These are phyloP conservation scores for Talaromyces sp. DNA, from an alignment of 2,329 filamentous ascomycete species.

Conservation along the genomic window DNA sequence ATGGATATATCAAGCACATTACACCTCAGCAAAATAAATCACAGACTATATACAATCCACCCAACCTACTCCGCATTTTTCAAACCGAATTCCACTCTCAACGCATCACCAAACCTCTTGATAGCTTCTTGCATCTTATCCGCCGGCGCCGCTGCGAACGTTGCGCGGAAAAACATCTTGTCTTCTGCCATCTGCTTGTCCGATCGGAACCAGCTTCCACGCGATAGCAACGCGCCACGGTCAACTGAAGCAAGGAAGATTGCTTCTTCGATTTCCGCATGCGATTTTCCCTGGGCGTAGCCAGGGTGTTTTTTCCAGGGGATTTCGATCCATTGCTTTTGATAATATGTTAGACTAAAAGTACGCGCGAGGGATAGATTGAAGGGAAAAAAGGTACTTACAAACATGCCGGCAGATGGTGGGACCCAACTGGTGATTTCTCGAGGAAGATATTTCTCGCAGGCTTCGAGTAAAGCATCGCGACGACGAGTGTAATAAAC, in stretches of 20 bases:
- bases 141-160: slow-evolving; percentile 73
- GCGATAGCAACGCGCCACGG: slow-evolving; percentile 71
- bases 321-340: slow-evolving; percentile 46
- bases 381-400: slow-evolving; percentile 51
- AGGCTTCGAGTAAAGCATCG: slow-evolving; percentile 70
- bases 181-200: slow-evolving; percentile 56
- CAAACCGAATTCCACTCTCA: slow-evolving; percentile 58
- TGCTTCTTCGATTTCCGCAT: slow-evolving; percentile 65
- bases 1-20: background rate
- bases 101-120: slow-evolving; percentile 66
- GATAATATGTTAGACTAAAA: slow-evolving; percentile 4
- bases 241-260: slow-evolving; percentile 75
- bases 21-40: background rate
- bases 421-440: slow-evolving; percentile 72
- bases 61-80: slow-evolving; percentile 13
- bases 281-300: slow-evolving; percentile 32
- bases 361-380: background rate
- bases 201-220: slow-evolving; percentile 87
- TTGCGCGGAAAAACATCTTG: slow-evolving; percentile 81
- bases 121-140: slow-evolving; percentile 69
- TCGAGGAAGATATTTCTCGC: slow-evolving; percentile 66
- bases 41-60: background rate
- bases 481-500: slow-evolving; percentile 74
- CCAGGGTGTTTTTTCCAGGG: slow-evolving; percentile 45
- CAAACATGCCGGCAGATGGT: slow-evolving; percentile 89